A percentile compares a stretch with the other conserved stretches of the same genome.
phyloP scores from a whole-genome alignment of 2,329 filamentous ascomycete species.

The Talaromyces sp. region DNA sequence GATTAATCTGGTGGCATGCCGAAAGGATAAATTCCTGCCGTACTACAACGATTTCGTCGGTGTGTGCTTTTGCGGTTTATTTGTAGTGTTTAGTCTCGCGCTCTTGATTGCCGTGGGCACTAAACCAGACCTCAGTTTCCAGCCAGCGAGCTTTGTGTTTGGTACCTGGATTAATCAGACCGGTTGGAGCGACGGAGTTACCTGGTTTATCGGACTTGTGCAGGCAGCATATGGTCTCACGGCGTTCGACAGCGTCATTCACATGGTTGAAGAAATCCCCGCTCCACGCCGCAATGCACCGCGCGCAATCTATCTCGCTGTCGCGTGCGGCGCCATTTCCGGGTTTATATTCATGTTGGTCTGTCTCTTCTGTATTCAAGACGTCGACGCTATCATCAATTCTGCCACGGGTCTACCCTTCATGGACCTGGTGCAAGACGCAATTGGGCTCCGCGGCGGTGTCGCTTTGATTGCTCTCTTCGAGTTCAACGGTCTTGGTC shows the following conservation, averaged over 20 bases:
- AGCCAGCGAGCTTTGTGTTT: conserved; percentile 53
- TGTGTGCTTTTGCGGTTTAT: conserved; percentile 51
- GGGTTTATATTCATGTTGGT: conserved; percentile 58
- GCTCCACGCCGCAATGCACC: conserved; percentile 52
- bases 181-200: conserved; percentile 54
- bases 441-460: conserved; percentile 49
- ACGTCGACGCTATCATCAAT: conserved; percentile 45
- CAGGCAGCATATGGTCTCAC: conserved; percentile 57
- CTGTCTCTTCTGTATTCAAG: conserved; percentile 53
- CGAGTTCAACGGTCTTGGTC: conserved; percentile 48
- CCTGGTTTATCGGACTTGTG: conserved; percentile 58
- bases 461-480: conserved; percentile 52
- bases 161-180: conserved; percentile 51
- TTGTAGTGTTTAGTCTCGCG: conserved; percentile 51
- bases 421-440: conserved; percentile 56
- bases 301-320: conserved; percentile 48
- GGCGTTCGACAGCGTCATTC: conserved; percentile 58
- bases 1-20: conserved; percentile 53
- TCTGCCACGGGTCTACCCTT: conserved; percentile 55
- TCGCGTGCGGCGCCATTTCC: conserved; percentile 51
- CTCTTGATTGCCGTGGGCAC: conserved; percentile 53
- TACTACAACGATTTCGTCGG: conserved; percentile 58
- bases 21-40: conserved; percentile 47
- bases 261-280: conserved; percentile 48
- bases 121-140: conserved; percentile 44